Evolutionary conservation across 345 rosid species (phyloP).

Genomic region (Anastatica hierochuntica): DNA sequence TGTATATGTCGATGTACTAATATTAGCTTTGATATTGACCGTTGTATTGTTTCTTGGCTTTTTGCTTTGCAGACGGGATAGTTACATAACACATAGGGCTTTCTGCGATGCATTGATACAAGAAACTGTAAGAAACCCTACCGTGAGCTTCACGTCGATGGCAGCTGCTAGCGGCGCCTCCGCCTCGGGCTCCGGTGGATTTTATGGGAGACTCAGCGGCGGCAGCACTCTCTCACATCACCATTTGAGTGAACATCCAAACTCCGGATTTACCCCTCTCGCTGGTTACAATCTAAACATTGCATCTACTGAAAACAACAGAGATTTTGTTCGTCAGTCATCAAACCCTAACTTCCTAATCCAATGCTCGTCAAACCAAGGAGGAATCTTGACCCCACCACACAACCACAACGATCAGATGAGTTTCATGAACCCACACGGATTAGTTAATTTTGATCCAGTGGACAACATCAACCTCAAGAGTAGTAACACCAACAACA

Average conservation of each 20-base stretch:
- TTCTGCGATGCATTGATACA: slow-evolving; percentile 83
- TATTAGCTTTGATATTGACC: not conserved
- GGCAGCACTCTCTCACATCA: slow-evolving; percentile 12
- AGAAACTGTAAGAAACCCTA: slow-evolving; percentile 58
- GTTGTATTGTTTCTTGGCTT: not conserved
- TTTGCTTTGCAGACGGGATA: slow-evolving; percentile 51
- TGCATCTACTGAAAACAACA: slow-evolving; percentile 14
- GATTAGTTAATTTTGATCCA: slow-evolving; percentile 22
- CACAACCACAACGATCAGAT: slow-evolving; percentile 16
- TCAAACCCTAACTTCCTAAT: slow-evolving; percentile 38
- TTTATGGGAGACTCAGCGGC: slow-evolving; percentile 44
- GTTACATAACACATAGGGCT: slow-evolving; percentile 83
- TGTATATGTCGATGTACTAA: too few species aligned
- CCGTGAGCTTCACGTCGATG: slow-evolving; percentile 35
- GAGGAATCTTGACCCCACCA: slow-evolving; percentile 4
- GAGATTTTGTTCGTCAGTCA: slow-evolving; percentile 33
- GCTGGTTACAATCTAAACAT: slow-evolving; percentile 25
- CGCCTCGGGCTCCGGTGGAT: slow-evolving; percentile 6
- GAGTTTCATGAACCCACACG: slow-evolving; percentile 25
- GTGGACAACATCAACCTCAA: slow-evolving; percentile 22
- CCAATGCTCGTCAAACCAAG: slow-evolving; percentile 30
- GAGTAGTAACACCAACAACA: slow-evolving; percentile 17
- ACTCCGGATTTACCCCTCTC: slow-evolving; percentile 13
- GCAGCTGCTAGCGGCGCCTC: not conserved
- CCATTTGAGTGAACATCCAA: slow-evolving; percentile 28